Base-by-base conservation (phyloP, 192 early-diverging fungal species). In the Linderina pennispora region DNA sequence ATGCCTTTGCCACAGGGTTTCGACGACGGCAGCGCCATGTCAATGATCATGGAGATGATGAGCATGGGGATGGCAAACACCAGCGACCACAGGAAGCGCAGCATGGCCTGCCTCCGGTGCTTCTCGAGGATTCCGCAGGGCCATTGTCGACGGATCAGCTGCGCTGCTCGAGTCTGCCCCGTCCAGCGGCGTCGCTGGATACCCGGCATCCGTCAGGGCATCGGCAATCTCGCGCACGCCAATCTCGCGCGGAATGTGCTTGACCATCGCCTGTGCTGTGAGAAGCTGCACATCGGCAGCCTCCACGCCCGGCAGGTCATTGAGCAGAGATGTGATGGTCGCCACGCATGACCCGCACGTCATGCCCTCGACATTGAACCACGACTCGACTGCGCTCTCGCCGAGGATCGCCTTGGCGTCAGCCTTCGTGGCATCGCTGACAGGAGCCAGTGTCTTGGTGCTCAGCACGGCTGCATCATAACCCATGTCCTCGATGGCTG, bases 331-430 rank as follows among this genome's bases (percentile, higher is more conserved):
- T 58, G 93, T 89, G 22, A 98, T 81, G 2, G 81, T 79, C 11
- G 78, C 79, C 0, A 98, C 93, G 57, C 95, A 98, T 0, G 86
- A 80, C 3, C 91, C 84, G 64, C 94, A 97, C 16, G 95, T 95
- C 95, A 98, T 98, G 5, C 95, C 95, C 23, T 74, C 76, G 6
- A 98, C 75, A 15, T 35, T 58, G 33, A 63, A 70, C 59, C 60
- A 70, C 6, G 60, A 58, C 2, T 63, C 60, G 3, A 58, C 55
- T 23, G 66, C 60, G 20, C 26, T 37, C 5, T 38, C 36, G 4
- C 66, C 66, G 15, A 52, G 16, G 33, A 58, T 48, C 16, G 36
- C 45, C 15, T 43, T 36, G 14, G 48, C 45, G 25, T 20, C 24
- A 3, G 43, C 45, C 23, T 25, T 20, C 3, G 33, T 16, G 18